These are phyloP conservation scores for Isatis lusitanica DNA, from an alignment of 441 rosid genomes.

Conservation along the genomic window DNA sequence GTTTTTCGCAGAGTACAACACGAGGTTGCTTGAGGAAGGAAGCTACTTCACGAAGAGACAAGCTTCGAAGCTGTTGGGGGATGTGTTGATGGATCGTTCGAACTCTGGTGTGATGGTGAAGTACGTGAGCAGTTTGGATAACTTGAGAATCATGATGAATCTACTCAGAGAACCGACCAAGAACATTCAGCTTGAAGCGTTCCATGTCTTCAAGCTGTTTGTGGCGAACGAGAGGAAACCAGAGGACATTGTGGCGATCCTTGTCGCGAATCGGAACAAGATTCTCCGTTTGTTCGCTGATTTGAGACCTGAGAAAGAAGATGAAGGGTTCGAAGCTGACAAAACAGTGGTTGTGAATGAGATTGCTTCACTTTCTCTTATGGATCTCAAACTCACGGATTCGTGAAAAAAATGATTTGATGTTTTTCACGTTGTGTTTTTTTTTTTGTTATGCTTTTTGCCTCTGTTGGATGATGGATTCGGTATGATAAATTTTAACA, in stretches of 20 bases:
- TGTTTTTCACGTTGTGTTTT: neutral
- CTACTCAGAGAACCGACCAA: constrained; percentile 57
- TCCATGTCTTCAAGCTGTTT: constrained; percentile 35
- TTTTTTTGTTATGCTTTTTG: neutral
- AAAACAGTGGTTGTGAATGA: constrained; percentile 25
- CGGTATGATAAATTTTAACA: constrained; percentile 21
- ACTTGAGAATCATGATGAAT: constrained; percentile 85
- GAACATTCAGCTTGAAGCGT: constrained; percentile 37
- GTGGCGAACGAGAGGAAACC: constrained; percentile 39
- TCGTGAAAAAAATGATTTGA: neutral
- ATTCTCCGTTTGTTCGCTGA: constrained; percentile 34
- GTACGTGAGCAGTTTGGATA: constrained; percentile 74
- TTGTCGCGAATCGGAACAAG: constrained; percentile 37
- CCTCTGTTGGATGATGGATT: constrained; percentile 20
- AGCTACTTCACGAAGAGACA: constrained; percentile 77
- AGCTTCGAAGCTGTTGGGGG: constrained; percentile 72
- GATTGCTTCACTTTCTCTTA: constrained; percentile 32
- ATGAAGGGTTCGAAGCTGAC: constrained; percentile 35
- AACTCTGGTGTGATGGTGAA: constrained; percentile 72
- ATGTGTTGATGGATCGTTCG: constrained; percentile 76
- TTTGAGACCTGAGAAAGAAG: constrained; percentile 38
- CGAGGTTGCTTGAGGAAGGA: constrained; percentile 57
- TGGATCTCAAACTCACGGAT: constrained; percentile 1
- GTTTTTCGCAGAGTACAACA: constrained; percentile 75
- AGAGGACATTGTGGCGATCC: constrained; percentile 34